Base-by-base conservation (phyloP, 768 basidiomycete species). In the Tulasnella sp. region DNA sequence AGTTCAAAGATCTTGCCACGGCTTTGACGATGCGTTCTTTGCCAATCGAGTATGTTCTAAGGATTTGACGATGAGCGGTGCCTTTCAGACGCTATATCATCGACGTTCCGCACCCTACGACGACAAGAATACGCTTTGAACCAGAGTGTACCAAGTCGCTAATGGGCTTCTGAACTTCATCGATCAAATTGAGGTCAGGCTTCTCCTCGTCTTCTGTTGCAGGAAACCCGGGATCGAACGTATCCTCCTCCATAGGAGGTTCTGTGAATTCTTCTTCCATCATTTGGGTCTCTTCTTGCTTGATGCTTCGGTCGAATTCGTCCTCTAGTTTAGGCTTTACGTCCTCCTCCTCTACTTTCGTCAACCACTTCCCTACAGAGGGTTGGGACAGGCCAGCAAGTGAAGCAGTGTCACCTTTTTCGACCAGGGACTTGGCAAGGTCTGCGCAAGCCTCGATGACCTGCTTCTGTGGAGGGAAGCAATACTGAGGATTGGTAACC, bases 11-110 rank as follows among this genome's bases (percentile, higher is more conserved):
- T 73, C 87, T 84, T 0, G 97, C 97, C 32, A 98, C 88, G 0
- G 92, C 96, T 86, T 98, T 97, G 44, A 97, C 95, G 44, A 98
- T 91, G 29, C 97, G 88, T 80, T 99, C 97, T 79, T 99, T 99
- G 44, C 97, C 97, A 64, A 98, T 94, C 0, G 93, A 93, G 80
- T 99, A 99, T 0, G 97, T 98, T 11, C 94, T 94, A n/a, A n/a
- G n/a, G n/a, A n/a, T n/a, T 37, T 62, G n/a, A 59, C 40, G 71
- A n/a, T 9, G 39, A 37, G 22, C 1, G 8, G 39, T n/a, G n/a
- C n/a, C n/a, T n/a, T n/a, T n/a, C n/a, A n/a, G n/a, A n/a, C n/a
- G n/a, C n/a, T n/a, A n/a, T n/a, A n/a, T n/a, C n/a, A n/a, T n/a
- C n/a, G n/a, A 29, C 35, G 59, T n/a, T 1, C 77, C 84, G 3